These are phyloP conservation scores for Cyberlindnera suaveolens DNA, from an alignment of 805 yeast species.

Conservation along the genomic window DNA sequence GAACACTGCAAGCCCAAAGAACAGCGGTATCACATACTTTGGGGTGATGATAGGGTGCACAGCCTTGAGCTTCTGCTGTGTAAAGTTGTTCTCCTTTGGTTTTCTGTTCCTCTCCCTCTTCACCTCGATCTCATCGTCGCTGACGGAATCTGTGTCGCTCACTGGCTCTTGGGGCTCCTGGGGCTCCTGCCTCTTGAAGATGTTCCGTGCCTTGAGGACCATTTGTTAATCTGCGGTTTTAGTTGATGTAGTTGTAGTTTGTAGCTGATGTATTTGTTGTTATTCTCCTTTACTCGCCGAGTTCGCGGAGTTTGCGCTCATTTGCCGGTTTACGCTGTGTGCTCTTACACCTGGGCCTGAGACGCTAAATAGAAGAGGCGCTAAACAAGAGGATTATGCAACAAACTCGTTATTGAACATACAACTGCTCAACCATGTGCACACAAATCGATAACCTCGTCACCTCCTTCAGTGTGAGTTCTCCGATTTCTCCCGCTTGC, in stretches of 20 bases:
- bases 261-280: neutral
- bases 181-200: constrained; percentile 17
- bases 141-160: constrained; percentile 39
- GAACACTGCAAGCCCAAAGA: constrained; percentile 66
- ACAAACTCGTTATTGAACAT: neutral
- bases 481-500: neutral
- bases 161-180: constrained; percentile 7
- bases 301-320: no score
- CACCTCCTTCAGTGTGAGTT: constrained; percentile 1
- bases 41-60: constrained; percentile 86
- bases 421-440: neutral
- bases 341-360: no score
- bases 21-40: constrained; percentile 76
- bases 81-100: constrained; percentile 69
- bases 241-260: neutral
- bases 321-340: no score
- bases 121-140: constrained; percentile 32
- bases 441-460: neutral
- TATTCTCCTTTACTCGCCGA: neutral
- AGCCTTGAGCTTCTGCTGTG: constrained; percentile 57
- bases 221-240: constrained; percentile 1
- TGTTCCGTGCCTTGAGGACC: constrained; percentile 22
- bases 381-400: neutral
- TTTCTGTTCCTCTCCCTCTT: constrained; percentile 46
- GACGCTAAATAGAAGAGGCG: neutral